A percentile compares a stretch with the other conserved stretches of the same genome.
These are phyloP conservation scores for Venturia asperata DNA, from an alignment of 2,329 filamentous ascomycete species.

Conservation along the genomic window DNA sequence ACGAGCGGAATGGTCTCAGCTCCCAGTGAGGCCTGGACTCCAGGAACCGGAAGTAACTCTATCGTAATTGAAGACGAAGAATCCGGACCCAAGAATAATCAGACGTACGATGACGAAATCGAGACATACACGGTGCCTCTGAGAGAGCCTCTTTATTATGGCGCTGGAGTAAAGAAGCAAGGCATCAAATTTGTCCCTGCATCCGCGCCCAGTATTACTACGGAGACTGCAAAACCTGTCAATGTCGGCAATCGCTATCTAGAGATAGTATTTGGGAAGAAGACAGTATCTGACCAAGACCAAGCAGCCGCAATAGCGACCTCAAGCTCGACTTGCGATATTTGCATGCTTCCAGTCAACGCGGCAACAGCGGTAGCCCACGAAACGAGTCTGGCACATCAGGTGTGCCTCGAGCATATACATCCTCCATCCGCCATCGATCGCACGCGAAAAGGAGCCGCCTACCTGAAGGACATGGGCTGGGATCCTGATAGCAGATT, in stretches of 20 bases:
- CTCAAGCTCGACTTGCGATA: constrained; percentile 23
- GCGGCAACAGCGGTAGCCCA: constrained; percentile 35
- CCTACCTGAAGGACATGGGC: constrained; percentile 58
- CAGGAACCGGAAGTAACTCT: background rate
- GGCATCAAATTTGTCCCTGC: constrained; percentile 54
- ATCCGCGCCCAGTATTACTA: constrained; percentile 25
- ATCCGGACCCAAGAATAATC: background rate
- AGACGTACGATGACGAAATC: constrained; percentile 36
- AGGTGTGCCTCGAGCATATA: constrained; percentile 61
- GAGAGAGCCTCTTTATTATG: constrained; percentile 53
- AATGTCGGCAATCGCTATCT: constrained; percentile 57
- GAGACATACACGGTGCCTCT: constrained; percentile 53
- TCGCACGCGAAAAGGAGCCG: constrained; percentile 61
- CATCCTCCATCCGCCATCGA: constrained; percentile 67
- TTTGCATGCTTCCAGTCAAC: constrained; percentile 33
- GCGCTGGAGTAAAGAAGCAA: constrained; percentile 56
- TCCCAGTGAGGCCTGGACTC: background rate
- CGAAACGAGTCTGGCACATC: constrained; percentile 60
- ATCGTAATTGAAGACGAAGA: constrained; percentile 1
- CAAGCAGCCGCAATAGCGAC: background rate
- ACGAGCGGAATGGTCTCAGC: background rate
- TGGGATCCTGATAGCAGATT: constrained; percentile 67
- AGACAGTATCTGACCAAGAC: background rate
- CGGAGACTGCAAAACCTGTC: constrained; percentile 30
- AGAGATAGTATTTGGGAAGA: constrained; percentile 54